Conservation (phyloP, 2,329 filamentous ascomycete species). For the Leptographium lundbergii region DNA sequence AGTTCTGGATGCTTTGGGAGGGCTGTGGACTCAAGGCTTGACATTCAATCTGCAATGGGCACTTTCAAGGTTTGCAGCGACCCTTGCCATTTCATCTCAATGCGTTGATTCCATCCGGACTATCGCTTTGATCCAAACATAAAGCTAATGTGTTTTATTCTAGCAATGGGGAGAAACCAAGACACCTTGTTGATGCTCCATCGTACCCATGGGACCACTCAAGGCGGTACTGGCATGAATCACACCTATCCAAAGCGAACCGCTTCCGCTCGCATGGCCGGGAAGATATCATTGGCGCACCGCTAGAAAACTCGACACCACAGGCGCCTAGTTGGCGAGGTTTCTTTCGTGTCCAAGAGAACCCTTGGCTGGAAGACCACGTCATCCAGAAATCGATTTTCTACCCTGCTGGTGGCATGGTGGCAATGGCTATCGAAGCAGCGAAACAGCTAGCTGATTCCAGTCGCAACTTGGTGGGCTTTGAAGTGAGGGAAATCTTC, state of each 20-base stretch:
- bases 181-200: constrained; percentile 22
- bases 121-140: no score
- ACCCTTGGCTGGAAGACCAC: constrained; percentile 35
- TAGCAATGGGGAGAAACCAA: background rate
- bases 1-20: constrained; percentile 3
- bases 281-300: constrained; percentile 18
- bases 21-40: constrained; percentile 9
- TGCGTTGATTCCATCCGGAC: background rate
- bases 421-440: constrained; percentile 26
- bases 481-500: constrained; percentile 9
- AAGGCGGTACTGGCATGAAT: constrained; percentile 25
- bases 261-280: constrained; percentile 17
- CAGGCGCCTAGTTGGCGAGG: constrained; percentile 29
- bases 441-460: constrained; percentile 15
- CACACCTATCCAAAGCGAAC: constrained; percentile 18
- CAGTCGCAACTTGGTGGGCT: constrained; percentile 2
- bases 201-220: constrained; percentile 29
- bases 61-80: background rate
- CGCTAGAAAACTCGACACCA: constrained; percentile 13
- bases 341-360: constrained; percentile 24
- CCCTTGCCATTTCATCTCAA: background rate
- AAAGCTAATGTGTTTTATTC: background rate
- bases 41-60: constrained; percentile 5
- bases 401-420: constrained; percentile 24
- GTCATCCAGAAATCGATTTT: constrained; percentile 23